These are phyloP conservation scores for Vachellia pachyceras DNA, from an alignment of 306 rosid species.

Conservation along the genomic window DNA sequence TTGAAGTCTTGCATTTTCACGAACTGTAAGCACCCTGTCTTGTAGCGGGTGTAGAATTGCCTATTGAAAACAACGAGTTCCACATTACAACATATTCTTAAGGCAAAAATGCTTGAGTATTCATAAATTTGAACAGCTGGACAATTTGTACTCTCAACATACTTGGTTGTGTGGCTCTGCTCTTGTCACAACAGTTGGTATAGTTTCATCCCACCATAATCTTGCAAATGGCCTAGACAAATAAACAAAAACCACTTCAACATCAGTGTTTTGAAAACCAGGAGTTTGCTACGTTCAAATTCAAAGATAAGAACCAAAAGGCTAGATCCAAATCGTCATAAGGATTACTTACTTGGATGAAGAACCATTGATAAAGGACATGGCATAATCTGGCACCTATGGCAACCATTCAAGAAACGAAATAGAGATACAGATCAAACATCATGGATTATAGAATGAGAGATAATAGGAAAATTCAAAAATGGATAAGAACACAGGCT, in stretches of 20 bases:
- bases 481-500: not conserved
- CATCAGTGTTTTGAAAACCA: not conserved
- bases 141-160: constrained; percentile 8
- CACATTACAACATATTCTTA: not conserved
- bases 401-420: not conserved
- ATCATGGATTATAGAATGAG: not conserved
- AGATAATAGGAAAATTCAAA: not conserved
- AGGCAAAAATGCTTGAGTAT: not conserved
- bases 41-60: constrained; percentile 78
- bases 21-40: constrained; percentile 71
- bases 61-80: constrained; percentile 40
- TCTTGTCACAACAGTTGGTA: constrained; percentile 80
- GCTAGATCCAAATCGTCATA: not conserved
- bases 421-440: not conserved
- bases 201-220: constrained; percentile 97
- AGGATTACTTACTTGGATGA: constrained; percentile 67
- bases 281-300: not conserved
- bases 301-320: constrained; percentile 9
- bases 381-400: constrained; percentile 85
- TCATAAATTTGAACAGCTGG: not conserved
- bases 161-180: constrained; percentile 83
- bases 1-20: constrained; percentile 93
- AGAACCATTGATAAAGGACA: constrained; percentile 65
- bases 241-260: not conserved
- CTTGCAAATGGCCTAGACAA: constrained; percentile 77